These are phyloP conservation scores for Zea luxurians DNA, from an alignment of 176 grass and related monocot genomes.

Conservation along the genomic window DNA sequence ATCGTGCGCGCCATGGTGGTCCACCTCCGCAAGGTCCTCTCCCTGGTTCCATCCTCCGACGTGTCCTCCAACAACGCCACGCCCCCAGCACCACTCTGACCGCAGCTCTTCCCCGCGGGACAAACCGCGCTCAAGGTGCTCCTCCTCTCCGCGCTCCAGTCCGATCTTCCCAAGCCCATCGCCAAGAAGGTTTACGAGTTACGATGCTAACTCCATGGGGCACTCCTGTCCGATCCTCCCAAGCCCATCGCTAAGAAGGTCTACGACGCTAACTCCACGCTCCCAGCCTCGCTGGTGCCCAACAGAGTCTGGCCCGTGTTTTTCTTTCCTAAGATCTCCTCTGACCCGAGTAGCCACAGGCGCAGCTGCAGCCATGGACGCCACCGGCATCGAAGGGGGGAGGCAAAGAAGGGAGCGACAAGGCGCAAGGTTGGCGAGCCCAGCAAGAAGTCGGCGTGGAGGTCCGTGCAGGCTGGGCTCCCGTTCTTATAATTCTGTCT, in stretches of 20 bases:
- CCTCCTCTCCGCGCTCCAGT: conserved; percentile 65
- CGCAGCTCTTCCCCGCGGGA: conserved; percentile 55
- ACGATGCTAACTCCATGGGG: conserved; percentile 27
- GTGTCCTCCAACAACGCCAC: conserved; percentile 12
- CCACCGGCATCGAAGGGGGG: no score
- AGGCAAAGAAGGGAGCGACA: no score
- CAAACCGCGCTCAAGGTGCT: conserved; percentile 61
- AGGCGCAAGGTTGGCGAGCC: no score
- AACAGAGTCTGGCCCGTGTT: conserved; percentile 53
- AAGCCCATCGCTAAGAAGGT: no score
- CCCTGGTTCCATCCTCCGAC: conserved; percentile 50
- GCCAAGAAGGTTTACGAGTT: conserved; percentile 94
- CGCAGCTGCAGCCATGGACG: no score
- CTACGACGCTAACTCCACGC: conserved; percentile 55
- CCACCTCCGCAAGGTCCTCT: conserved; percentile 81
- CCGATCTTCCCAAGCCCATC: conserved; percentile 66
- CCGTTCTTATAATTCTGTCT: no score
- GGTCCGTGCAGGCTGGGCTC: no score
- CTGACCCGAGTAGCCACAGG: no score
- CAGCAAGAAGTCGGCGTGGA: no score
- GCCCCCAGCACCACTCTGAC: conserved; percentile 46
- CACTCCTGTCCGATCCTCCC: no score
- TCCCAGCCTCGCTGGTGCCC: conserved; percentile 64
- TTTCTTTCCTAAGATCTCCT: no score
- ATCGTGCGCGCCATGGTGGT: conserved; percentile 69